phyloP scores from a whole-genome alignment of 371 early-diverging fungal species.

The Mortierella sp. region DNA sequence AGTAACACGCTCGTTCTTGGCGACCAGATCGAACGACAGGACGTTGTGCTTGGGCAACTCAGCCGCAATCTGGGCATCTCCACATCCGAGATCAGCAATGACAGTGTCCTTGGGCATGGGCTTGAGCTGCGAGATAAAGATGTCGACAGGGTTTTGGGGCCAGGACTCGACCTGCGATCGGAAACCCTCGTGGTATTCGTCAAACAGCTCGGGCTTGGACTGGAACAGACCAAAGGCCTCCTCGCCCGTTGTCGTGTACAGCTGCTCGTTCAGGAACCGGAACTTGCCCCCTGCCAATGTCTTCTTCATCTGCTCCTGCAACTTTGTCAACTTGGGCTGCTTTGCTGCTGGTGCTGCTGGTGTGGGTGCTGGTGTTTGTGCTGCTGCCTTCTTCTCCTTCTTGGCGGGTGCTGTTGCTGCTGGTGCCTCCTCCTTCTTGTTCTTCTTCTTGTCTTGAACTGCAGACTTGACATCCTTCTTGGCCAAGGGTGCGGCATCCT shows the following conservation, averaged over 20 bases:
- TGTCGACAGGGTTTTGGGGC: constrained; percentile 98
- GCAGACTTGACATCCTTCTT: constrained; percentile 46
- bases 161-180: constrained; percentile 93
- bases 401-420: not conserved
- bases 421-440: constrained; percentile 17
- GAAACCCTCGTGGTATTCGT: constrained; percentile 98
- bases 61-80: constrained; percentile 93
- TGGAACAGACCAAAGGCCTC: constrained; percentile 84
- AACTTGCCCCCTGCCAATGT: constrained; percentile 91
- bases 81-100: constrained; percentile 99
- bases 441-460: constrained; percentile 34
- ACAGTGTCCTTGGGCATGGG: constrained; percentile 64
- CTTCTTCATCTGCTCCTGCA: constrained; percentile 89
- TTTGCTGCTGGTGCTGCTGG: constrained; percentile 16
- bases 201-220: constrained; percentile 89
- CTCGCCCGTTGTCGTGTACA: constrained; percentile 90
- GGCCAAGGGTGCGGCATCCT: constrained; percentile 27
- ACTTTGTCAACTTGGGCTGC: constrained; percentile 66
- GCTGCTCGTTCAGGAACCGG: constrained; percentile 95
- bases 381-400: constrained; percentile 16
- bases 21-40: constrained; percentile 95
- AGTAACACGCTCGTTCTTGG: constrained; percentile 86
- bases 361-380: constrained; percentile 7
- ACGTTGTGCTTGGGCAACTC: constrained; percentile 79
- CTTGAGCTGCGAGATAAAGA: constrained; percentile 81